Base-by-base conservation (phyloP, 2,329 filamentous ascomycete genomes). In the Beauveria scarabaeidicola region DNA sequence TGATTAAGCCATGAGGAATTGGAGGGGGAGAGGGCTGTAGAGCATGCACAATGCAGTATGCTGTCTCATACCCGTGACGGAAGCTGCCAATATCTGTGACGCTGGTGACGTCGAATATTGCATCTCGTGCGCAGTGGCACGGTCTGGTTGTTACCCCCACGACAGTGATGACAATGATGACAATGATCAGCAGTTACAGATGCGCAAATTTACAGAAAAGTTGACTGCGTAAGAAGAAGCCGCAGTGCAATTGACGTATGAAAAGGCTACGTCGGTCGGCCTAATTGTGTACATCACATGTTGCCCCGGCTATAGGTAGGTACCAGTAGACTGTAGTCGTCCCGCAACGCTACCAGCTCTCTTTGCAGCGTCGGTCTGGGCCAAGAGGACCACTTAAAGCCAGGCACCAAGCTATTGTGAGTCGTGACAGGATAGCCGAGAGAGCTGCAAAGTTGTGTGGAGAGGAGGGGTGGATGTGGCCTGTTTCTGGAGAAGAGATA, bases 1-100 rank as follows among this genome's bases (percentile, higher is more conserved):
- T 82, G 27, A 63, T 27, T 8, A 60, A 52, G 38, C 38, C 36
- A 23, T 60, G 52, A 60, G 27, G 23, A 13, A 8, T 19, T 5
- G 13, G 21, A 41, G 25, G 23, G 44, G 21, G 2, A 8, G 8
- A 23, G 21, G 23, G 15, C 17, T 23, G 11, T 32, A n/a, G 23
- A 19, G 41, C 10, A 23, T 36, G 15, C 10, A 1, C 13, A 8
- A 32, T 25, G 43, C n/a, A 46, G 6, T 15, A 19, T 36, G 29
- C 29, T 38, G 19, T 10, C 25, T 38, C n/a, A 38, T 48, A 27
- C 19, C 17, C 38, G 53, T 25, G 41, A 55, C 27, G 27, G 5
- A 9, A 27, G 19, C 11, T 44, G 15, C 13, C 19, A 3, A n/a
- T 15, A 38, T 38, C 13, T 40, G 43, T 46, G 52, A 54, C 40